A percentile compares a stretch with the other conserved stretches of the same genome.
Evolutionary conservation across 371 early-diverging fungal species (phyloP).

Genomic region (Rhizopus arrhizus): DNA sequence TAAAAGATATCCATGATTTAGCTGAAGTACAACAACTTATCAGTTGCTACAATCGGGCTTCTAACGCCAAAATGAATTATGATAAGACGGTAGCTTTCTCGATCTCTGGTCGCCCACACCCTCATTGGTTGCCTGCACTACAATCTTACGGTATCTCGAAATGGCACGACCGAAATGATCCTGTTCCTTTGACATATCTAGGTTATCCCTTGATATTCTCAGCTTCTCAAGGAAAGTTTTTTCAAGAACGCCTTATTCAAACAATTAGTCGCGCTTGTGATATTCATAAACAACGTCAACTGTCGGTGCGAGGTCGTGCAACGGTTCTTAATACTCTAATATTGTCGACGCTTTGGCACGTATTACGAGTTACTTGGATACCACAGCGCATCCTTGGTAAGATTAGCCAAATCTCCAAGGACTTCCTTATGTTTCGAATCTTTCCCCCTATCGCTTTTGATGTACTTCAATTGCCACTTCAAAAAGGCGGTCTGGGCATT

Average conservation of each 20-base stretch:
- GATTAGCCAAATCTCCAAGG: not conserved
- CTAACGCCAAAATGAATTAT: slow-evolving; percentile 11
- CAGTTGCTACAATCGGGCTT: not conserved
- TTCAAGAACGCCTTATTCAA: too few species aligned
- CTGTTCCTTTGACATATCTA: too few species aligned
- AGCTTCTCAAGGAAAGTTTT: too few species aligned
- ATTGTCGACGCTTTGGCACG: too few species aligned
- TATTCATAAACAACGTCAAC: too few species aligned
- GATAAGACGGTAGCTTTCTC: slow-evolving; percentile 9
- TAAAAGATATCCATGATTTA: slow-evolving; percentile 1
- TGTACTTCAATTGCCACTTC: not conserved
- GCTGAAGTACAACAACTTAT: not conserved
- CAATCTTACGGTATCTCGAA: not conserved
- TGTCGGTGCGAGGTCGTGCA: too few species aligned
- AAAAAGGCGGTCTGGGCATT: not conserved
- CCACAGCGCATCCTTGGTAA: not conserved
- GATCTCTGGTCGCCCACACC: not conserved
- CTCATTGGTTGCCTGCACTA: slow-evolving; percentile 2
- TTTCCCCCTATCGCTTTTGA: not conserved
- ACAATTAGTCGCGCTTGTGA: too few species aligned
- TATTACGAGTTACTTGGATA: too few species aligned
- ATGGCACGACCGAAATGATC: too few species aligned
- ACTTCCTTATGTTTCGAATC: not conserved
- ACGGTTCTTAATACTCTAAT: too few species aligned
- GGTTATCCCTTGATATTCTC: too few species aligned